Percentiles rank a stretch among this genome's conserved stretches.
These are phyloP conservation scores for Panaeolus cyanescens DNA, from an alignment of 768 basidiomycete species.

Conservation along the genomic window DNA sequence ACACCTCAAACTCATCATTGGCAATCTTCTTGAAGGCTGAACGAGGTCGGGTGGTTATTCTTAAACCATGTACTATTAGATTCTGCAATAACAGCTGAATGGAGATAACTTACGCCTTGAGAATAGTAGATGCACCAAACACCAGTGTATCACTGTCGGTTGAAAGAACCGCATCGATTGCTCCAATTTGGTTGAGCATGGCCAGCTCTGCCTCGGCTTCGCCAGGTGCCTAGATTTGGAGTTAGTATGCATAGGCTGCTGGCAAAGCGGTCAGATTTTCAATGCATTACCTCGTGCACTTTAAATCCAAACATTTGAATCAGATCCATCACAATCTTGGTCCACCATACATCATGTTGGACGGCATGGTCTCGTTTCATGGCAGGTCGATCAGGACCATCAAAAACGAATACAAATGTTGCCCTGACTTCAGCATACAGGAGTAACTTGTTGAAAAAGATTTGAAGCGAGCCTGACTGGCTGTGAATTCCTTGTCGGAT, in stretches of 20 bases:
- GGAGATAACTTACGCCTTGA: conserved; percentile 3
- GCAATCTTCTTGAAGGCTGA: no score
- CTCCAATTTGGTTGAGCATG: conserved; percentile 2
- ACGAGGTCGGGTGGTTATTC: no score
- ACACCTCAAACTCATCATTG: neutral
- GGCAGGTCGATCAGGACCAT: conserved; percentile 8
- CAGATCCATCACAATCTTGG: neutral
- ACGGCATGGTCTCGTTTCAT: conserved; percentile 9
- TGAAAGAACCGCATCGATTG: conserved; percentile 14
- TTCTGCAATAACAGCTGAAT: neutral
- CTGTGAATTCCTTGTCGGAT: neutral
- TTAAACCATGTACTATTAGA: no score
- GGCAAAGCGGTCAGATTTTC: neutral
- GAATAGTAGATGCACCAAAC: conserved; percentile 15
- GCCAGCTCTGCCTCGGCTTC: conserved; percentile 20
- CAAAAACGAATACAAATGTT: conserved; percentile 13
- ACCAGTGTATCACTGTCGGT: conserved; percentile 19
- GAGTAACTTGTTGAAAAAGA: conserved; percentile 10
- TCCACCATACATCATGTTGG: neutral
- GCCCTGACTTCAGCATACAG: neutral
- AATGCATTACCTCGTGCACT: conserved; percentile 7
- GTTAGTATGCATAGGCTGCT: neutral
- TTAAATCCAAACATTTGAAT: conserved; percentile 8
- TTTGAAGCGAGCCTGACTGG: neutral
- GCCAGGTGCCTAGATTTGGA: conserved; percentile 14